Conservation (phyloP, 1,284 basidiomycete genomes). For the Heliocybe sulcata region DNA sequence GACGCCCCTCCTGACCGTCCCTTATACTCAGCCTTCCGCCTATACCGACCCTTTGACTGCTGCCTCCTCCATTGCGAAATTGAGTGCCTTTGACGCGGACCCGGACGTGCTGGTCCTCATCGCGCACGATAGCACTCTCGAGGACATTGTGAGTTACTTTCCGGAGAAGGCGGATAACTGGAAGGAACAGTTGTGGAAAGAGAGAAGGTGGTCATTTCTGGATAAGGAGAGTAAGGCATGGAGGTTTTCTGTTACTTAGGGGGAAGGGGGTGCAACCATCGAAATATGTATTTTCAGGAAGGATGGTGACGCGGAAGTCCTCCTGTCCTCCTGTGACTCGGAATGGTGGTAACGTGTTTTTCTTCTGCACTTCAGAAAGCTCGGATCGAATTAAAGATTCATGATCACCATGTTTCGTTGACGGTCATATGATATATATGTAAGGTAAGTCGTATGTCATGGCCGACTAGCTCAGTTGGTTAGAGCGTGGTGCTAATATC, state of each 20-base stretch:
- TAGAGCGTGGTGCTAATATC: constrained; percentile 4
- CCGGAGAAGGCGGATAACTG: constrained; percentile 13
- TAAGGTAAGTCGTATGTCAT: neutral
- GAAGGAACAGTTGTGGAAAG: constrained; percentile 17
- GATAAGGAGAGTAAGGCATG: constrained; percentile 13
- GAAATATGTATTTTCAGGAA: too few species aligned
- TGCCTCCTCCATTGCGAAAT: constrained; percentile 6
- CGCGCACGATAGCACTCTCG: constrained; percentile 13
- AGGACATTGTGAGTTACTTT: constrained; percentile 11
- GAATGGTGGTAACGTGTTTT: neutral
- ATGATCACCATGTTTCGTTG: too few species aligned
- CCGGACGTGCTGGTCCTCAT: constrained; percentile 14
- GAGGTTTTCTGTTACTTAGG: neutral
- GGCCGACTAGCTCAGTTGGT: constrained; percentile 4
- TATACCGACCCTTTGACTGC: neutral
- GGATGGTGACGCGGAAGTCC: too few species aligned
- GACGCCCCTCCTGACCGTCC: neutral
- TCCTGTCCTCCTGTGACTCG: too few species aligned
- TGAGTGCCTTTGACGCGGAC: constrained; percentile 13
- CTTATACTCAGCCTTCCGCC: neutral
- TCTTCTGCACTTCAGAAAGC: too few species aligned
- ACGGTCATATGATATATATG: too few species aligned
- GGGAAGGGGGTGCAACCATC: too few species aligned
- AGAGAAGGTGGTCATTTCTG: constrained; percentile 15
- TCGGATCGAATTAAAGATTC: too few species aligned